phyloP scores from a whole-genome alignment of 2,329 filamentous ascomycete species.

The Aphanoascus verrucosus region DNA sequence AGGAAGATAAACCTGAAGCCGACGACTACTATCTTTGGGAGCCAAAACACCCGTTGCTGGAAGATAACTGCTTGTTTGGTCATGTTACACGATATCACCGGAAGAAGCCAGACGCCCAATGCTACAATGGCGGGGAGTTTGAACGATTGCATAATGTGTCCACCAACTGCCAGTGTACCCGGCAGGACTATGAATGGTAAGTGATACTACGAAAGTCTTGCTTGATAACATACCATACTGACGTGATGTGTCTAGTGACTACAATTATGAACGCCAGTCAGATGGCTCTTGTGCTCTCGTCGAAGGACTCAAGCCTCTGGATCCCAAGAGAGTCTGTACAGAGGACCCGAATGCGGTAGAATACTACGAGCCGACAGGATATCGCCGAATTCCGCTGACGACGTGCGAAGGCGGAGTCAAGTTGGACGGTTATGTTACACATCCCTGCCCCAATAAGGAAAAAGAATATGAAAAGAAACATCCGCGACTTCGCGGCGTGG shows the following conservation, averaged over 20 bases:
- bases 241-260: constrained; percentile 52
- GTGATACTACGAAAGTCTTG: constrained; percentile 23
- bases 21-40: constrained; percentile 76
- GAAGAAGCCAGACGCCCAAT: constrained; percentile 67
- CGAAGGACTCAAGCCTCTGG: constrained; percentile 54
- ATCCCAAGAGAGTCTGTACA: constrained; percentile 49
- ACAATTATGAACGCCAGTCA: constrained; percentile 74
- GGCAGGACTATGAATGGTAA: constrained; percentile 87
- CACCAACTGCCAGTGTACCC: constrained; percentile 69
- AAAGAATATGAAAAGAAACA: constrained; percentile 69
- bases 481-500: constrained; percentile 53
- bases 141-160: constrained; percentile 58
- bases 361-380: constrained; percentile 77
- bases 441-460: constrained; percentile 67
- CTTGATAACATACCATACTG: not conserved
- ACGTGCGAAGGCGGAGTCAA: constrained; percentile 71
- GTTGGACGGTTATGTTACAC: constrained; percentile 55
- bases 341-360: constrained; percentile 58
- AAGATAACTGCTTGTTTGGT: constrained; percentile 80
- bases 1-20: constrained; percentile 49
- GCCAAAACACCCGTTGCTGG: constrained; percentile 67
- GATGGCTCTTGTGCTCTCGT: constrained; percentile 72
- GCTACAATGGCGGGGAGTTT: constrained; percentile 69
- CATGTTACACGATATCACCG: constrained; percentile 82
- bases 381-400: constrained; percentile 77